Percentiles rank a stretch among this genome's conserved stretches.
Conservation (phyloP, 2,329 filamentous ascomycete species). For the Trichoderma semiorbis region DNA sequence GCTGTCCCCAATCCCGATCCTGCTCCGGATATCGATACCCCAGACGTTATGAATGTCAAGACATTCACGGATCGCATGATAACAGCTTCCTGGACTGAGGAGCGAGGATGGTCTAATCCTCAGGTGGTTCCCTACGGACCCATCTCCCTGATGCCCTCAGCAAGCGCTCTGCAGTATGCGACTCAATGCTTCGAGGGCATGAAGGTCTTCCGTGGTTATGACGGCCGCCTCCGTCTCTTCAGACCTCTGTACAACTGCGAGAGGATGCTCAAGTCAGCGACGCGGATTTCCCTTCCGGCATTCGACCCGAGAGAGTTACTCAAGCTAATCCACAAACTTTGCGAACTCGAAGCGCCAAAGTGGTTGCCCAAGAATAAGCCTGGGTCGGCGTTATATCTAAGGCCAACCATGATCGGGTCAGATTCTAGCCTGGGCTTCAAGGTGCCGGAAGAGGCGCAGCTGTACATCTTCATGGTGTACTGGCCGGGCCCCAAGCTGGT, state of each 20-base stretch:
- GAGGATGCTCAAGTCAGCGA: slow-evolving; percentile 58
- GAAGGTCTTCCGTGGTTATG: slow-evolving; percentile 76
- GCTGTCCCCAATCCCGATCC: background rate
- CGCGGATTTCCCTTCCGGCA: slow-evolving; percentile 67
- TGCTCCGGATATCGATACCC: background rate
- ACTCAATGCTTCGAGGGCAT: slow-evolving; percentile 86
- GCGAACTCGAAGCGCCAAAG: slow-evolving; percentile 68
- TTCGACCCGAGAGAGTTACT: slow-evolving; percentile 70
- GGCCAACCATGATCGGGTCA: slow-evolving; percentile 82
- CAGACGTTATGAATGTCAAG: background rate
- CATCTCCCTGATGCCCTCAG: slow-evolving; percentile 73
- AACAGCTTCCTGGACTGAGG: slow-evolving; percentile 62
- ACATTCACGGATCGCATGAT: slow-evolving; percentile 79
- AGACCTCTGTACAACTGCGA: slow-evolving; percentile 67
- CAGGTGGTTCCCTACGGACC: slow-evolving; percentile 74
- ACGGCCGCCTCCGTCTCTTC: slow-evolving; percentile 73
- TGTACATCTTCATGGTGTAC: background rate
- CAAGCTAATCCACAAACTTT: slow-evolving; percentile 67
- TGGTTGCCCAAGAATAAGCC: slow-evolving; percentile 71
- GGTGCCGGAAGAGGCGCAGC: background rate
- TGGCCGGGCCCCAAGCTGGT: background rate
- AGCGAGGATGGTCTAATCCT: slow-evolving; percentile 68
- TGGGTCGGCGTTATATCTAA: slow-evolving; percentile 75
- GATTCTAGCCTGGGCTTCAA: background rate
- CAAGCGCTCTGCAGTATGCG: slow-evolving; percentile 79